A percentile compares a stretch with the other conserved stretches of the same genome.
phyloP scores from a whole-genome alignment of 2,329 filamentous ascomycete species.

The Fusarium drepaniforme region DNA sequence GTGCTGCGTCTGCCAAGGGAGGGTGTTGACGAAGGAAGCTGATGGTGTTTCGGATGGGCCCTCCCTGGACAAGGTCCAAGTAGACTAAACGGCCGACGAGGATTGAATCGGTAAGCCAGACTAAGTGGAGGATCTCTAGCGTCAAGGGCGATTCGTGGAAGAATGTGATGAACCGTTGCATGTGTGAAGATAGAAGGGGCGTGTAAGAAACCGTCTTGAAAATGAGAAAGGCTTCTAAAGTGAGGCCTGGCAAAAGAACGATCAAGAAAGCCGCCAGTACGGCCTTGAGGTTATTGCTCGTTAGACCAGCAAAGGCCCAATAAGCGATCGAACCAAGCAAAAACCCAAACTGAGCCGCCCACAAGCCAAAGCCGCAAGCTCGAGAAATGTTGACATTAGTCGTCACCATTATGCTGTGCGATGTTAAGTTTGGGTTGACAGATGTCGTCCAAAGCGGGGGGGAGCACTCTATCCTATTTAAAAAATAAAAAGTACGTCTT shows the following conservation, averaged over 20 bases:
- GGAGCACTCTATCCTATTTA: background rate
- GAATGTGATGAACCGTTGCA: conserved; percentile 14
- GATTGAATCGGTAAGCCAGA: conserved; percentile 27
- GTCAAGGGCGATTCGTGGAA: conserved; percentile 36
- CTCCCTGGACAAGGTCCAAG: conserved; percentile 10
- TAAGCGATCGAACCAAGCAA: background rate
- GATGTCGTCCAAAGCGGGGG: conserved; percentile 3
- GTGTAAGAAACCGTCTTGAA: conserved; percentile 37
- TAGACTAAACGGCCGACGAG: conserved; percentile 4
- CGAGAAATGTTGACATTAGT: background rate
- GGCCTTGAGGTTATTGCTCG: background rate
- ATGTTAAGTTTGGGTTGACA: background rate
- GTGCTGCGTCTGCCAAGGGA: background rate
- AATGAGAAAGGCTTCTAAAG: conserved; percentile 37
- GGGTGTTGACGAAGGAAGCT: background rate
- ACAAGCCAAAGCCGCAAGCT: conserved; percentile 12
- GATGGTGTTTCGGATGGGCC: conserved; percentile 9
- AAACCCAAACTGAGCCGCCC: conserved; percentile 24
- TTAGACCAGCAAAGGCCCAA: background rate
- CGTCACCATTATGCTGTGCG: background rate
- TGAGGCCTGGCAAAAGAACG: background rate
- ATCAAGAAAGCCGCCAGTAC: background rate
- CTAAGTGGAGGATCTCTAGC: conserved; percentile 26
- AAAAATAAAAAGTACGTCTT: background rate
- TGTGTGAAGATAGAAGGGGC: background rate